A percentile compares a stretch with the other conserved stretches of the same genome.
Conservation (phyloP, 768 basidiomycete genomes). For the Mycena haematopus region DNA sequence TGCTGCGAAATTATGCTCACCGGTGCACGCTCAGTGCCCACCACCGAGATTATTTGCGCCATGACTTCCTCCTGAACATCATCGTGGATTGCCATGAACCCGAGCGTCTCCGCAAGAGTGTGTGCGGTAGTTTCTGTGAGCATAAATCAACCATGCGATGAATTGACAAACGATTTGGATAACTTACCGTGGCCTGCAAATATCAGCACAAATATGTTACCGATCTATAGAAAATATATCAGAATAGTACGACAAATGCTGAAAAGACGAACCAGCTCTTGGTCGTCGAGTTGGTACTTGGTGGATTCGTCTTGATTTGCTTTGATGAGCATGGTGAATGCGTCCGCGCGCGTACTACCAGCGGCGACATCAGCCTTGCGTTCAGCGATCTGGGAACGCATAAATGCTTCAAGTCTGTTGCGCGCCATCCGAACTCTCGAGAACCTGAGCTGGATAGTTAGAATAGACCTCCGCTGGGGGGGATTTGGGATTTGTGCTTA, state of each 20-base stretch:
- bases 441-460: background rate
- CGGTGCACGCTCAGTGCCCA: slow-evolving; percentile 45
- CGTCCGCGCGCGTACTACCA: slow-evolving; percentile 36
- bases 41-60: slow-evolving; percentile 47
- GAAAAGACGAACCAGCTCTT: slow-evolving; percentile 44
- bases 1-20: slow-evolving; percentile 29
- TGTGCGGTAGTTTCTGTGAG: slow-evolving; percentile 56
- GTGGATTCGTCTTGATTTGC: slow-evolving; percentile 51
- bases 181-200: slow-evolving; percentile 66
- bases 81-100: slow-evolving; percentile 50
- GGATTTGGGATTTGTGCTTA: slow-evolving; percentile 27
- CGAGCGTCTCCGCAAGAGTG: slow-evolving; percentile 54
- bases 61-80: slow-evolving; percentile 56
- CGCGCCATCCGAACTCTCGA: slow-evolving; percentile 35
- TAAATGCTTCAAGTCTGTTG: slow-evolving; percentile 42
- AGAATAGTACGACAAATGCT: background rate
- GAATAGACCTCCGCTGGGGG: too few species aligned
- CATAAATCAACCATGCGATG: background rate
- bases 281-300: slow-evolving; percentile 47
- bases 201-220: slow-evolving; percentile 58
- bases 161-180: background rate
- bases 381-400: slow-evolving; percentile 44
- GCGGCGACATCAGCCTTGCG: slow-evolving; percentile 39
- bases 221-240: slow-evolving; percentile 44
- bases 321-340: slow-evolving; percentile 50